Conservation (phyloP, 2,329 filamentous ascomycete genomes). For the Alternaria viburni region DNA sequence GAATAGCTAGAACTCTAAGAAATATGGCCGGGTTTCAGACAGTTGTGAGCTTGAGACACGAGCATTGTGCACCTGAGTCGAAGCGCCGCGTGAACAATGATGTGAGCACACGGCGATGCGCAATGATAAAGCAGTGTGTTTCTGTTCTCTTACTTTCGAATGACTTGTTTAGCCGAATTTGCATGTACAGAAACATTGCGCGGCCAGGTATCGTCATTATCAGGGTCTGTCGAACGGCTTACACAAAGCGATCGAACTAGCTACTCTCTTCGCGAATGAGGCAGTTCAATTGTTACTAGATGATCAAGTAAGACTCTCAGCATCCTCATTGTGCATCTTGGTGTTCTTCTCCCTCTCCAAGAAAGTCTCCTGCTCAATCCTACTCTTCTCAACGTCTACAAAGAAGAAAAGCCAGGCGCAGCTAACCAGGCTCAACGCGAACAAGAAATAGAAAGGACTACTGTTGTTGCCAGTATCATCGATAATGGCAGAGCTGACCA, state of each 20-base stretch:
- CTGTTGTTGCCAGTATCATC: slow-evolving; percentile 65
- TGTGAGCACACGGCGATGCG: not conserved
- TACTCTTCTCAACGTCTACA: slow-evolving; percentile 31
- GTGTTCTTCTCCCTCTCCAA: slow-evolving; percentile 29
- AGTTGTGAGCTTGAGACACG: not conserved
- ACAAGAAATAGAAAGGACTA: slow-evolving; percentile 70
- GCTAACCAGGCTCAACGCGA: slow-evolving; percentile 31
- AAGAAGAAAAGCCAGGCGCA: slow-evolving; percentile 31
- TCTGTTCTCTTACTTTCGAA: not conserved
- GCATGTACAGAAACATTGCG: not conserved
- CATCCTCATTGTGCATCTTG: slow-evolving; percentile 1
- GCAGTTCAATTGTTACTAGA: not conserved
- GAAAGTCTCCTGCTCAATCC: slow-evolving; percentile 32
- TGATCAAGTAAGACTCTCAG: not conserved
- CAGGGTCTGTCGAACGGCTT: not conserved
- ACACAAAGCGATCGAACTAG: not conserved
- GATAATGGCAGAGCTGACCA: slow-evolving; percentile 73
- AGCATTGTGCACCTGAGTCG: not conserved
- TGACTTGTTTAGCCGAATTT: not conserved
- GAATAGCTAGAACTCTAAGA: too few species aligned
- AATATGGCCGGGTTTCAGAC: not conserved
- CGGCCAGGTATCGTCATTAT: not conserved
- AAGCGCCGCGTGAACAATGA: not conserved
- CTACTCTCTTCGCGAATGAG: too few species aligned
- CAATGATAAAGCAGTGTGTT: not conserved